Evolutionary conservation across 331 rosid species (phyloP).

Genomic region (Pyracantha coccinea): DNA sequence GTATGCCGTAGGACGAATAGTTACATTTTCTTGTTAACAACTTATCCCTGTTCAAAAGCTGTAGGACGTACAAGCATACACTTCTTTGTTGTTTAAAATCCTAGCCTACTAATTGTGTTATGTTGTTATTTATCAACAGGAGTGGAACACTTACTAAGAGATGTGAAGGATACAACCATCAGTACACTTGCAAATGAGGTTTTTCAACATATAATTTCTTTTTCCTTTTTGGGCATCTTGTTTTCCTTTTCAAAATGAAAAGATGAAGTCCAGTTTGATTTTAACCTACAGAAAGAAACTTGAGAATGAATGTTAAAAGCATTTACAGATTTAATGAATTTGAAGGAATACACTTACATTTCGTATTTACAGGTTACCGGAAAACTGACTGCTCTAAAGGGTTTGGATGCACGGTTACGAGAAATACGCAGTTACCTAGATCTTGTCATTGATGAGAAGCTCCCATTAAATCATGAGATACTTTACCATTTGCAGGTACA

Average conservation of each 20-base stretch:
- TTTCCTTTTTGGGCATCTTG: neutral
- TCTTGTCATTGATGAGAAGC: conserved; percentile 43
- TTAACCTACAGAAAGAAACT: neutral
- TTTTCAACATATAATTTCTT: neutral
- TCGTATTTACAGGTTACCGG: conserved; percentile 42
- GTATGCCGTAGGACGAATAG: conserved; percentile 24
- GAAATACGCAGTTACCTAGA: conserved; percentile 49
- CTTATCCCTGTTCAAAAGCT: neutral
- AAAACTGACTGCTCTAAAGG: conserved; percentile 54
- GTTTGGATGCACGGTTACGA: conserved; percentile 47
- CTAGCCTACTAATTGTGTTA: neutral
- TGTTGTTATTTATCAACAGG: conserved; percentile 23
- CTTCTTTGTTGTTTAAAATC: neutral
- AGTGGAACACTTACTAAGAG: conserved; percentile 56
- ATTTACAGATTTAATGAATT: neutral
- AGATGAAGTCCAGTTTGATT: neutral
- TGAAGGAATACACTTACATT: neutral
- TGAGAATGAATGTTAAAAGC: neutral
- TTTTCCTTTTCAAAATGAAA: neutral
- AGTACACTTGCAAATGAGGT: conserved; percentile 62
- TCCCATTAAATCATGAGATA: conserved; percentile 56
- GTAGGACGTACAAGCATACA: neutral
- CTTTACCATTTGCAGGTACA: conserved; percentile 52
- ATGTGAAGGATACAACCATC: conserved; percentile 52
- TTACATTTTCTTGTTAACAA: neutral